These are phyloP conservation scores for Ophiostoma montium DNA, from an alignment of 2,329 filamentous ascomycete species.

Conservation along the genomic window DNA sequence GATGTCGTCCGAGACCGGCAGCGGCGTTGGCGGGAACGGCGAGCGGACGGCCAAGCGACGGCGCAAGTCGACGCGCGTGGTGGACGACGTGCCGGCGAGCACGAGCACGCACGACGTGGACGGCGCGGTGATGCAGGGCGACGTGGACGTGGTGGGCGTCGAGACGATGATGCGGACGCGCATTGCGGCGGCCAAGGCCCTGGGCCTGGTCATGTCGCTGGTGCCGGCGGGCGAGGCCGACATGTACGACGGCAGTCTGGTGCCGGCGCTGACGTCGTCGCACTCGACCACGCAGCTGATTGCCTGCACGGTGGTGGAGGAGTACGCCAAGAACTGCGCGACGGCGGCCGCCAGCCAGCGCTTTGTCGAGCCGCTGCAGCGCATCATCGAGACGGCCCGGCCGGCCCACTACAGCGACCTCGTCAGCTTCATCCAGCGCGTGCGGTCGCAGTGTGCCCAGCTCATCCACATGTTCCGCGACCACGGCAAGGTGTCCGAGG, in stretches of 20 bases:
- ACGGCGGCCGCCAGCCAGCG: constrained; percentile 35
- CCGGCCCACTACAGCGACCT: constrained; percentile 79
- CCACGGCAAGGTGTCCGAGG: constrained; percentile 64
- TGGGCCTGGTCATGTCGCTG: constrained; percentile 69
- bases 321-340: constrained; percentile 56
- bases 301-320: constrained; percentile 72
- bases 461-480: constrained; percentile 86
- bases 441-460: constrained; percentile 81
- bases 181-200: constrained; percentile 71
- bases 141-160: constrained; percentile 83
- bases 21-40: too few species aligned
- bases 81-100: constrained; percentile 49
- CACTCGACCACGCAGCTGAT: constrained; percentile 79
- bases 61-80: constrained; percentile 71
- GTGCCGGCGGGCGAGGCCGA: constrained; percentile 52
- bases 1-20: constrained; percentile 34
- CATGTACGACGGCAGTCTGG: constrained; percentile 49
- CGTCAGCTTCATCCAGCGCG: constrained; percentile 76
- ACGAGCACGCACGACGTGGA: constrained; percentile 88
- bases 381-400: constrained; percentile 67
- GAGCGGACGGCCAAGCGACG: constrained; percentile 61
- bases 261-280: constrained; percentile 54
- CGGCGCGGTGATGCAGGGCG: constrained; percentile 93
- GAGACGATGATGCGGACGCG: constrained; percentile 82
- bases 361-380: constrained; percentile 52